Base-by-base conservation (phyloP, 495 filamentous ascomycete genomes). In the Letharia columbiana region DNA sequence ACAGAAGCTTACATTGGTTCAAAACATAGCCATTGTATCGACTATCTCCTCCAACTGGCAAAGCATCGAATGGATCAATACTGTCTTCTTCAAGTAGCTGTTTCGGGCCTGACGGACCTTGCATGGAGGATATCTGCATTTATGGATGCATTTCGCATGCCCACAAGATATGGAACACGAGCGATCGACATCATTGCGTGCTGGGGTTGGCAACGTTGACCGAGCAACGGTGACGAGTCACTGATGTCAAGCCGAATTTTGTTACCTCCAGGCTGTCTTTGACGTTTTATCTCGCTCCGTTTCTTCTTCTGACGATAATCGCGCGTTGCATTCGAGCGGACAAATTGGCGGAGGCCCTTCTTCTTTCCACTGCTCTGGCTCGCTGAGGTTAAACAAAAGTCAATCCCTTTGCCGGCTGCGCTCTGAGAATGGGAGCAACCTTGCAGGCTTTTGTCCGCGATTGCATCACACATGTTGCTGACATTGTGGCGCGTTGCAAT, bases 321-420 rank as follows among this genome's bases (percentile, higher is more conserved):
- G 18, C 61, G 61, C 61, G 52, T 50, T 20, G 61, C 61, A 4
- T 63, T 50, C 3, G 44, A 45, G 20, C 61, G 61, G 31, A 52
- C 44, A 9, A 50, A n/a, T 4, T 39, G 20, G 13, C 61, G 40
- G 11, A 63, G 23, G 31, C 18, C 20, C 23, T 45, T 12, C 3
- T 47, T 44, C 11, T 62, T 62, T 11, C 23, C 61, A 37, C 39
- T 62, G 61, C 18, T 18, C 39, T 45, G 61, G 42, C 13, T 62
- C 41, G 42, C 61, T 62, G 31, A 62, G 42, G 31, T 62, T 62
- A n/a, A n/a, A 62, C 33, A 50, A 62, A 62, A 9, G 20, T 17
- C 23, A 10, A 62, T 2, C 15, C 11, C 33, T 37, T 44, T 62
- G 18, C 20, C 9, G 31, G n/a, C 11, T 62, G 10, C 7, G 31